Conservation (phyloP, 169 alveolate species). For the Eimeria acervulina region DNA sequence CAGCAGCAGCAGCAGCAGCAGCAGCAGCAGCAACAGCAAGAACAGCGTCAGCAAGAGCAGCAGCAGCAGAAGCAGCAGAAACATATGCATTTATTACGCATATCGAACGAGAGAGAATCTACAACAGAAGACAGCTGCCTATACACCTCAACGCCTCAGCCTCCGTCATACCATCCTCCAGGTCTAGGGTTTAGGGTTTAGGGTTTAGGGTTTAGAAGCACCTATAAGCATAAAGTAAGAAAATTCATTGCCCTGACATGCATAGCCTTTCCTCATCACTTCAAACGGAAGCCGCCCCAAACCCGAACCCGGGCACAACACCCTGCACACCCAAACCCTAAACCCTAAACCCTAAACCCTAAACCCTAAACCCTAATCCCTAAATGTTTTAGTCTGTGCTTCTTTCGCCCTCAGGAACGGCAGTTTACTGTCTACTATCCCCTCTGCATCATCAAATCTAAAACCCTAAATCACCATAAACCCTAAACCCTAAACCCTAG, state of each 20-base stretch:
- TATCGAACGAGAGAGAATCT: not conserved
- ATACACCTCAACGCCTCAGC: slow-evolving; percentile 60
- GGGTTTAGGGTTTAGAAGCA: slow-evolving; percentile 80
- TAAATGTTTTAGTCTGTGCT: slow-evolving; percentile 75
- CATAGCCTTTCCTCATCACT: slow-evolving; percentile 96
- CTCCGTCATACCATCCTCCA: slow-evolving; percentile 76
- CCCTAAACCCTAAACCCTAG: slow-evolving; percentile 89
- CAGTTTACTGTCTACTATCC: slow-evolving; percentile 39
- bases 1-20: not conserved
- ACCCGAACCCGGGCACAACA: slow-evolving; percentile 98
- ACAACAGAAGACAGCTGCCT: not conserved
- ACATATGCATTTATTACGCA: too few species aligned
- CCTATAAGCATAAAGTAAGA: slow-evolving; percentile 97
- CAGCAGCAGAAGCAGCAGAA: slow-evolving; percentile 33
- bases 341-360: slow-evolving; percentile 72
- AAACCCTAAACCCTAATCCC: slow-evolving; percentile 88
- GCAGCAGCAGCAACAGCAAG: slow-evolving; percentile 28
- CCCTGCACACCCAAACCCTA: slow-evolving; percentile 85
- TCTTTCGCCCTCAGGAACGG: too few species aligned
- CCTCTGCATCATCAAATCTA: too few species aligned
- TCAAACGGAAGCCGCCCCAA: slow-evolving; percentile 98
- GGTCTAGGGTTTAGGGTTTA: slow-evolving; percentile 77
- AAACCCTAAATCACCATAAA: too few species aligned
- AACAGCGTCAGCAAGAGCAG: not conserved
- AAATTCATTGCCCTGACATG: slow-evolving; percentile 99